phyloP scores from a whole-genome alignment of 2,329 filamentous ascomycete genomes.

The Phialemoniopsis sp. region DNA sequence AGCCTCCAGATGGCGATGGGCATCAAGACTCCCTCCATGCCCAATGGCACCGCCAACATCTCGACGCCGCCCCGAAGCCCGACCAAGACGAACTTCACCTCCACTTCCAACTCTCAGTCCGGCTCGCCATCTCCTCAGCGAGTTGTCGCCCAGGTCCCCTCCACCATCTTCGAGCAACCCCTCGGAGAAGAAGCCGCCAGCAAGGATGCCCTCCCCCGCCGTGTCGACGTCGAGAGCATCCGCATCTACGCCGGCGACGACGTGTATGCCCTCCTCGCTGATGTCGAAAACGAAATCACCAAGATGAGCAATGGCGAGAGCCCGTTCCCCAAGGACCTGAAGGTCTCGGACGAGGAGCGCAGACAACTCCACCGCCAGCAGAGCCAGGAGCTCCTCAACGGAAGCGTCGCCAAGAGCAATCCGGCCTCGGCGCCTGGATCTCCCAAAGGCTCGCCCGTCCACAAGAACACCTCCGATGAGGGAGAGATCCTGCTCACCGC shows the following conservation, averaged over 20 bases:
- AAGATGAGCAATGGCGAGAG: slow-evolving; percentile 30
- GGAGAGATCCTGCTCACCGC: slow-evolving; percentile 40
- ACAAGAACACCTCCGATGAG: slow-evolving; percentile 13
- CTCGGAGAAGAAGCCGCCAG: slow-evolving; percentile 37
- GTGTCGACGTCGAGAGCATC: slow-evolving; percentile 57
- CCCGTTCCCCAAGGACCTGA: slow-evolving; percentile 22
- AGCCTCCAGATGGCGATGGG: slow-evolving; percentile 37
- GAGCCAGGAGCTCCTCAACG: slow-evolving; percentile 47
- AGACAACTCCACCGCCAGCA: slow-evolving; percentile 40
- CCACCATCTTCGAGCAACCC: slow-evolving; percentile 50
- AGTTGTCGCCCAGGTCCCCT: slow-evolving; percentile 49
- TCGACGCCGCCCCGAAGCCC: slow-evolving; percentile 58
- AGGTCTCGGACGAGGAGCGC: slow-evolving; percentile 26
- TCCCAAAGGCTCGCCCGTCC: slow-evolving; percentile 4
- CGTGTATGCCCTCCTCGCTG: slow-evolving; percentile 61
- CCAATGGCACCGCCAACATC: slow-evolving; percentile 32
- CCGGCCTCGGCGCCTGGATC: slow-evolving; percentile 10
- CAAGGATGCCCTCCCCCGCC: slow-evolving; percentile 14
- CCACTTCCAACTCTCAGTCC: slow-evolving; percentile 20
- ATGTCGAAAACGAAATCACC: slow-evolving; percentile 60
- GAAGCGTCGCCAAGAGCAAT: slow-evolving; percentile 21
- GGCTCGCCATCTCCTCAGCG: slow-evolving; percentile 45
- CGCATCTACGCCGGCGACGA: slow-evolving; percentile 65
- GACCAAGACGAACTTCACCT: slow-evolving; percentile 33
- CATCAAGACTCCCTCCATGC: slow-evolving; percentile 23